Evolutionary conservation across 202 grass and related monocot species (phyloP), one percentile per base, ranked within the genome.

Genomic region (Zoysia matrella): DNA sequence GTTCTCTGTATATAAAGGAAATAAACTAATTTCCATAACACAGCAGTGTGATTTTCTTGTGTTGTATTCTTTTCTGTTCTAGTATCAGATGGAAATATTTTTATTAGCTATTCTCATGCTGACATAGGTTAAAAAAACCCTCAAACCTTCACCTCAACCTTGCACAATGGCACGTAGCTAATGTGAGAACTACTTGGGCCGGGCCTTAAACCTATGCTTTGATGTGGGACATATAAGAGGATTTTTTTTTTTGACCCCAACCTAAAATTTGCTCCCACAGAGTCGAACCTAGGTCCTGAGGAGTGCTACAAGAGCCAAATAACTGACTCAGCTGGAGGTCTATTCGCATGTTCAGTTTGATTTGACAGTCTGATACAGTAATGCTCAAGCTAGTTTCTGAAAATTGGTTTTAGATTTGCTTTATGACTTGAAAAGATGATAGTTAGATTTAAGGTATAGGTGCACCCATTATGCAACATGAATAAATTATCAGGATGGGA

Each of bases 31-130:
- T 69, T 55, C 6, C 42, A 48, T 15, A 41, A 52, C 72, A 45
- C 60, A 69, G 8, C 15, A 40, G 10, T 43, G 58, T 11, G 46
- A 16, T 58, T 45, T 51, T 57, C 61, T 63, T 60, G 48, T 45
- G 76, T 61, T 62, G 12, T 79, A 16, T 48, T 8, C 45, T 57
- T 60, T 67, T 57, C 82, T 56, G 18, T 68, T 68, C 43, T 6
- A 78, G 64, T 39, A 11, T 66, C 22, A 48, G 67, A 44, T 60
- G 43, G 4, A 62, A 79, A 65, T 76, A 18, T 42, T 64, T 73
- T 47, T 36, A 0, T 57, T 71, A 57, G 0, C 2, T 67, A 2
- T 73, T 73, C 52, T 72, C 41, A 70, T 52, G 16, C 42, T 84
- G 52, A 54, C 11, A 36, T 63, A 8, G 36, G 9, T 11, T n/a